Evolutionary conservation across 148 eudicot species (phyloP).

Genomic region (Nepenthes gracilis): DNA sequence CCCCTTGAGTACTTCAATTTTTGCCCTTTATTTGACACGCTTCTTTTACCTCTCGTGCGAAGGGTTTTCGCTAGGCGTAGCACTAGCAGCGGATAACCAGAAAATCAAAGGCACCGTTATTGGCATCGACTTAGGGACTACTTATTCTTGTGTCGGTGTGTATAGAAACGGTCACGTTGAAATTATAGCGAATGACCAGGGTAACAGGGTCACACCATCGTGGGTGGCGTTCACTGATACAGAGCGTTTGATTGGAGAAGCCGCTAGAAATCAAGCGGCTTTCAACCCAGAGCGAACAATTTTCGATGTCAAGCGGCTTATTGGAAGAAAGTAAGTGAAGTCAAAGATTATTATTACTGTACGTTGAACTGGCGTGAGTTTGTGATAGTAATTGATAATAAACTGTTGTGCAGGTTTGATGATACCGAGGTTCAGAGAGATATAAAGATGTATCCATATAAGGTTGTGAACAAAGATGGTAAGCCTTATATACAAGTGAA

Average conservation of each 20-base stretch:
- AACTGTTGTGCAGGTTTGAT: constrained; percentile 16
- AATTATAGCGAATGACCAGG: constrained; percentile 40
- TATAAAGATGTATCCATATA: constrained; percentile 33
- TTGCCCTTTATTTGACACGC: too few relatives aligned
- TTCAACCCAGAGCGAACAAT: constrained; percentile 37
- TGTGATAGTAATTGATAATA: too few relatives aligned
- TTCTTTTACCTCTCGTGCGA: too few relatives aligned
- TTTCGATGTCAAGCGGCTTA: constrained; percentile 39
- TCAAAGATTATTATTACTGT: too few relatives aligned
- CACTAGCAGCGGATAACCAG: too few relatives aligned
- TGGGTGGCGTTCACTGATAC: constrained; percentile 46
- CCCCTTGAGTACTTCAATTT: too few relatives aligned
- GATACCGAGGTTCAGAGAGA: constrained; percentile 40
- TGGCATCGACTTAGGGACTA: constrained; percentile 40
- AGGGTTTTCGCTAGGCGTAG: too few relatives aligned
- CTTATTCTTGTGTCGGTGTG: constrained; percentile 44
- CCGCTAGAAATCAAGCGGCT: constrained; percentile 43
- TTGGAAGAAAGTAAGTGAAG: constrained; percentile 31
- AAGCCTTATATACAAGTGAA: constrained; percentile 41
- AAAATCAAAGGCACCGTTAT: constrained; percentile 25
- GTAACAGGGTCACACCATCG: constrained; percentile 44
- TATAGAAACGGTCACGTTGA: constrained; percentile 28
- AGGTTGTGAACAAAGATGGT: constrained; percentile 38
- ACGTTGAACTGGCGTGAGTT: too few relatives aligned
- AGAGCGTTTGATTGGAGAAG: constrained; percentile 40